Evolutionary conservation across 139 green algal genomes (phyloP), one percentile per base, ranked within the genome.

Genomic region (Chlorella sp.): DNA sequence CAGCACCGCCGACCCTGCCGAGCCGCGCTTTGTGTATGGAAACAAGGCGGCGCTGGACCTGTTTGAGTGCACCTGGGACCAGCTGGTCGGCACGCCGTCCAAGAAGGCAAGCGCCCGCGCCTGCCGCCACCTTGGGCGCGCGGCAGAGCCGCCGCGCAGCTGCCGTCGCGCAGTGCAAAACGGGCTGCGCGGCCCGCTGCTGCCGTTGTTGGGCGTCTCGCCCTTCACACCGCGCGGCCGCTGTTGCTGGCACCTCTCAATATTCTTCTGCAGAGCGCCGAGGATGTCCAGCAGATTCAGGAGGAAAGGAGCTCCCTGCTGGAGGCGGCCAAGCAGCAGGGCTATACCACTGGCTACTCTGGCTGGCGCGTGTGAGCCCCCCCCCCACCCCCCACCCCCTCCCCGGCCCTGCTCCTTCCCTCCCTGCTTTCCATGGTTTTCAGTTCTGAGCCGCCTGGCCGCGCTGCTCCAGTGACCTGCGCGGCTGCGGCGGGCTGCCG

Each of bases 41-140:
- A 79, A 79, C 41, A 69, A 35, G 19, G 48, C 53, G 35, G 82
- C 82, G 7, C 77, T 84, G 63, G 67, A 84, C 0, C 68, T 87
- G 31, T 84, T 84, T 61, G 73, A 87, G 73, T 75, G 67, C 45
- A 66, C n/a, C 38, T 87, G 82, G 77, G 77, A 84, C 0, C 71
- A 86, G 77, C 67, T 86, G 23, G 38, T 83, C 9, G 81, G 81
- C 35, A 66, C 55, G 11, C 77, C 76, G 0, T 84, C 72, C 21
- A 59, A 69, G 6, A 46, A 33, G 3, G 46, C 15, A 7, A 46
- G 71, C 36, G 72, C 71, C 40, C 15, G 71, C 5, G 58, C 9
- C 9, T 51, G 38, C 8, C 63, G 7, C 19, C 8, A 63, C 12
- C 55, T 55, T 55, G 46, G 14, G n/a, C n/a, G n/a, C n/a, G n/a